These are phyloP conservation scores for Phenoliferia sp. DNA, from an alignment of 1,284 basidiomycete species.

Conservation along the genomic window DNA sequence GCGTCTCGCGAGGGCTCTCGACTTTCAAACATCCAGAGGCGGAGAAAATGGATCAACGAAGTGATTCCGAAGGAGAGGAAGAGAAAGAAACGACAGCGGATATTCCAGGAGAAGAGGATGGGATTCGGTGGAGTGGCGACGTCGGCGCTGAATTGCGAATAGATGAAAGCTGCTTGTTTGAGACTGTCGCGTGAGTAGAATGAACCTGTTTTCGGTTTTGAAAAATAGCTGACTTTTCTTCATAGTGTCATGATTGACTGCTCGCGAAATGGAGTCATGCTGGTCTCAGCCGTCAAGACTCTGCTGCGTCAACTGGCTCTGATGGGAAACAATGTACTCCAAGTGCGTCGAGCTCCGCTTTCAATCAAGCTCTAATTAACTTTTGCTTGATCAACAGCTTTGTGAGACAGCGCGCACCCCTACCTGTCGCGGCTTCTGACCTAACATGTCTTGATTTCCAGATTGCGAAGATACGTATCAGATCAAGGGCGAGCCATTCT, in stretches of 20 bases:
- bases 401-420: no score
- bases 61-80: neutral
- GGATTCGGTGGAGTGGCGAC: constrained; percentile 23
- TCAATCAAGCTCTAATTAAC: neutral
- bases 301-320: constrained; percentile 39
- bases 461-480: constrained; percentile 41
- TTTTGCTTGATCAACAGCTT: neutral
- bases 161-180: constrained; percentile 30
- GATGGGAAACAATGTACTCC: constrained; percentile 42
- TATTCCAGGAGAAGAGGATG: constrained; percentile 2
- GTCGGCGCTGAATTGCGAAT: constrained; percentile 22
- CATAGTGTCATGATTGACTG: constrained; percentile 45
- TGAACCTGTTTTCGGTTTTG: neutral
- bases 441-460: no score
- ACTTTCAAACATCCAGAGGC: constrained; percentile 14
- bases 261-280: constrained; percentile 43
- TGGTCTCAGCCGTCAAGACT: constrained; percentile 36
- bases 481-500: constrained; percentile 44
- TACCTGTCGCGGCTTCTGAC: no score
- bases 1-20: constrained; percentile 23
- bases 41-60: neutral
- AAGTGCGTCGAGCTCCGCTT: constrained; percentile 24
- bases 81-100: constrained; percentile 11
- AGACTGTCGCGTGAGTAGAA: constrained; percentile 27
- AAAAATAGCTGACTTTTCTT: no score